Evolutionary conservation across 1,284 basidiomycete genomes (phyloP), one percentile per base, ranked within the genome.

Genomic region (Clitocybe nebularis): DNA sequence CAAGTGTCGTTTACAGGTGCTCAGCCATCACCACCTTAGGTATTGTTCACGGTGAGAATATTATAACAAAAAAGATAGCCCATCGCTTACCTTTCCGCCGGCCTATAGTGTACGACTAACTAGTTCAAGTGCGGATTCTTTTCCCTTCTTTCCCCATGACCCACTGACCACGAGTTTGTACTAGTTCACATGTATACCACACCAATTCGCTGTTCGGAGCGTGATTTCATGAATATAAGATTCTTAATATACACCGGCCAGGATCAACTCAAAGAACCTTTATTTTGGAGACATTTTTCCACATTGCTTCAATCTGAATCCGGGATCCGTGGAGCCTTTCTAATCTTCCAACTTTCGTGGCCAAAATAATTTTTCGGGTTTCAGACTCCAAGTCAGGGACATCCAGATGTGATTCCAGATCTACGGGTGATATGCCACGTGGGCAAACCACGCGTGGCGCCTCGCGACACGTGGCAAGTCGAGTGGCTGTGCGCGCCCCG

Each of bases 41-140:
- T 26, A 65, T 69, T 48, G 61, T 69, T 23, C 68, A 68, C 59
- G 66, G 64, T 69, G 48, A 50, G 61, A 48, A 33, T 32, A 19
- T 21, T 44, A 43, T 39, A 7, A 29, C 23, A 14, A 36, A 19
- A 32, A 36, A 30, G 34, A 24, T 14, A 17, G 5, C 16, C 21
- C 19, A 38, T 40, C 29, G 41, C 50, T 26, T 8, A 44, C 36
- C 35, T 39, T 41, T 48, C 43, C 38, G 37, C 38, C 40, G 45
- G 43, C 30, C 37, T 46, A 13, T 46, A 77, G 74, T 77, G 32
- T 77, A 77, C 52, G 75, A 76, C 49, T 76, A 45, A 50, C 32
- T 25, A 32, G 11, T 17, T 40, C 11, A 42, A 22, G 34, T 28
- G 41, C 17, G 19, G 25, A 10, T 23, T 16, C 34, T 36, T 29